Conservation (phyloP, 2,329 filamentous ascomycete genomes). For the Xylariaceae sp. region DNA sequence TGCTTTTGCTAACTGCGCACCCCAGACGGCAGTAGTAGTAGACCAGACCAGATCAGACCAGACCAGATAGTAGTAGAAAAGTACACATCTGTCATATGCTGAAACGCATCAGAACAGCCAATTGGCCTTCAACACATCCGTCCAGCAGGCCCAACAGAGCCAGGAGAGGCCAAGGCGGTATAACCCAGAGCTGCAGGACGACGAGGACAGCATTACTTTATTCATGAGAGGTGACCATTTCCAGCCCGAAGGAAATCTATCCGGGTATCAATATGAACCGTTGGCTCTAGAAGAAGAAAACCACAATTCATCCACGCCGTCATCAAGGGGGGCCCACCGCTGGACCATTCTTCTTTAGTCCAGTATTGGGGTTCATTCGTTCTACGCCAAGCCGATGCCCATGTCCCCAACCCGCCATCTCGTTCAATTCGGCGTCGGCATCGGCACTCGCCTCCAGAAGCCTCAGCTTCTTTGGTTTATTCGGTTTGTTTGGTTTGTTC, state of each 20-base stretch:
- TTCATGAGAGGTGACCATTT: slow-evolving; percentile 16
- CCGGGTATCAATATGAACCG: slow-evolving; percentile 34
- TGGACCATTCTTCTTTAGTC: slow-evolving; percentile 7
- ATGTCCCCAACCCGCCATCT: slow-evolving; percentile 18
- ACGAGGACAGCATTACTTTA: slow-evolving; percentile 3
- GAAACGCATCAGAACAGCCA: not conserved
- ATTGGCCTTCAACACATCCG: not conserved
- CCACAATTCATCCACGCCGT: slow-evolving; percentile 19
- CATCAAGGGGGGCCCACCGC: slow-evolving; percentile 13
- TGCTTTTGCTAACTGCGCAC: not conserved
- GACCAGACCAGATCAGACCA: too few relatives aligned
- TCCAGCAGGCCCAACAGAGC: not conserved
- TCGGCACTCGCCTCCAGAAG: slow-evolving; percentile 1
- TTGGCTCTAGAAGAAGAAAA: slow-evolving; percentile 22
- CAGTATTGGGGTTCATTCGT: slow-evolving; percentile 14
- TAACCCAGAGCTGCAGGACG: not conserved
- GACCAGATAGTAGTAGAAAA: too few relatives aligned
- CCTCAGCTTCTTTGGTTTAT: not conserved
- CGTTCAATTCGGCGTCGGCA: slow-evolving; percentile 1
- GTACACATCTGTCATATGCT: not conserved
- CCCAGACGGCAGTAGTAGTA: not conserved
- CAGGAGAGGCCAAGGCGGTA: not conserved
- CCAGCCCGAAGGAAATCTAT: slow-evolving; percentile 32
- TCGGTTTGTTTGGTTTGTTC: not conserved
- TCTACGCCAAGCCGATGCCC: slow-evolving; percentile 13